These are phyloP conservation scores for Scheffersomyces lignicola DNA, from an alignment of 1,139 yeast species.

Conservation along the genomic window DNA sequence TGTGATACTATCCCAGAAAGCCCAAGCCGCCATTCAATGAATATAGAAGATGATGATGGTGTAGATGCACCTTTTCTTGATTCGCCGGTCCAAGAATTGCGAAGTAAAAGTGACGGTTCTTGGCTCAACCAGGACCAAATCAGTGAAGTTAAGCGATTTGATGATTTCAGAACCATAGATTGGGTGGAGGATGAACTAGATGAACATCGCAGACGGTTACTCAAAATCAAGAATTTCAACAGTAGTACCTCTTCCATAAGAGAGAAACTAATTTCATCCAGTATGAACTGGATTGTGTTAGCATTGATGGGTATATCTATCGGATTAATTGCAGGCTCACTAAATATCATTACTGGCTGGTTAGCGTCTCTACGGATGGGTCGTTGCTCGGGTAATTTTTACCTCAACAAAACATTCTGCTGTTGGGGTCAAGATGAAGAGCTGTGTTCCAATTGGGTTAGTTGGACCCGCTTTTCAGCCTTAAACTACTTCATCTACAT, in stretches of 20 bases:
- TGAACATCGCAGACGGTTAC: constrained; percentile 48
- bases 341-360: constrained; percentile 84
- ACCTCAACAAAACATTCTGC: constrained; percentile 75
- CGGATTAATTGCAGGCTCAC: constrained; percentile 78
- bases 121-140: constrained; percentile 41
- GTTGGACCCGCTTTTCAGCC: constrained; percentile 47
- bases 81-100: neutral
- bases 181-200: constrained; percentile 78
- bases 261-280: constrained; percentile 41
- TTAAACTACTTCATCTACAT: constrained; percentile 63
- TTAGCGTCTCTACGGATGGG: constrained; percentile 80
- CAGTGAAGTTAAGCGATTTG: constrained; percentile 46
- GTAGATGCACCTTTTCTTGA: neutral
- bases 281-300: constrained; percentile 74
- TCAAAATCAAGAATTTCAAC: constrained; percentile 18
- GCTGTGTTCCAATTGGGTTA: constrained; percentile 54
- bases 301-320: constrained; percentile 73
- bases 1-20: no score
- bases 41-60: constrained; percentile 1
- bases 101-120: constrained; percentile 25
- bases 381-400: constrained; percentile 67
- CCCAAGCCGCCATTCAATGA: no score
- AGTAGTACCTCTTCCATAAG: constrained; percentile 18
- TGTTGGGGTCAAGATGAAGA: constrained; percentile 65
- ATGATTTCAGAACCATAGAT: constrained; percentile 70